These are phyloP conservation scores for Emergomyces orientalis DNA, from an alignment of 2,329 filamentous ascomycete genomes.

Conservation along the genomic window DNA sequence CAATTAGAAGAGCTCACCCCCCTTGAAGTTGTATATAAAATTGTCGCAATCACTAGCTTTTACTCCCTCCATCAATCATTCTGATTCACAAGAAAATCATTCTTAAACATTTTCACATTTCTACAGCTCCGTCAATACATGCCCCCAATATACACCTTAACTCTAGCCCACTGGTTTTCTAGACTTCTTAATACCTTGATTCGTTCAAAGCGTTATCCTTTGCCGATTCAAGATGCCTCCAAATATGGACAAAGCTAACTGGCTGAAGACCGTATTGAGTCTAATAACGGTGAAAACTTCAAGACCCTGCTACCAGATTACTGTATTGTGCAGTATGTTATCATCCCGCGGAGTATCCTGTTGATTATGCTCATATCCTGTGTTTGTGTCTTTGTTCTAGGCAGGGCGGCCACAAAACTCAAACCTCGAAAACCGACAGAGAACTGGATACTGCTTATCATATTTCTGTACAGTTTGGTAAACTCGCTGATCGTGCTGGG, in stretches of 20 bases:
- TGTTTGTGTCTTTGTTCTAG: neutral
- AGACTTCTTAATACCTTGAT: neutral
- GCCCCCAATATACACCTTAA: neutral
- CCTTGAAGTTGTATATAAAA: neutral
- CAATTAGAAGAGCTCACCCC: neutral
- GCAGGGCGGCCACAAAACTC: neutral
- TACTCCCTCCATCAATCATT: neutral
- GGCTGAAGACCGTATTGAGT: neutral
- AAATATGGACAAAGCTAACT: neutral
- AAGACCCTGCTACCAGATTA: neutral
- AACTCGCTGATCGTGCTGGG: neutral
- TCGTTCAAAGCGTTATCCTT: neutral
- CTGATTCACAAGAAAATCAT: neutral
- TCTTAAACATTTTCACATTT: neutral
- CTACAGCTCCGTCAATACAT: neutral
- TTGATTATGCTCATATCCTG: neutral
- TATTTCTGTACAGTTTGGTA: neutral
- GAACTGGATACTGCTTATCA: neutral
- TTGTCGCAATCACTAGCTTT: neutral
- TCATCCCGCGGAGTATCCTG: neutral
- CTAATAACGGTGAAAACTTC: neutral
- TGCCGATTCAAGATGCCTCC: neutral
- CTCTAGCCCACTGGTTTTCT: neutral
- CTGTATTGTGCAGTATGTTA: neutral
- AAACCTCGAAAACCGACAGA: neutral